Evolutionary conservation across 495 filamentous ascomycete genomes (phyloP), one percentile per base, ranked within the genome.

Genomic region (Opeltia flavorubescens): DNA sequence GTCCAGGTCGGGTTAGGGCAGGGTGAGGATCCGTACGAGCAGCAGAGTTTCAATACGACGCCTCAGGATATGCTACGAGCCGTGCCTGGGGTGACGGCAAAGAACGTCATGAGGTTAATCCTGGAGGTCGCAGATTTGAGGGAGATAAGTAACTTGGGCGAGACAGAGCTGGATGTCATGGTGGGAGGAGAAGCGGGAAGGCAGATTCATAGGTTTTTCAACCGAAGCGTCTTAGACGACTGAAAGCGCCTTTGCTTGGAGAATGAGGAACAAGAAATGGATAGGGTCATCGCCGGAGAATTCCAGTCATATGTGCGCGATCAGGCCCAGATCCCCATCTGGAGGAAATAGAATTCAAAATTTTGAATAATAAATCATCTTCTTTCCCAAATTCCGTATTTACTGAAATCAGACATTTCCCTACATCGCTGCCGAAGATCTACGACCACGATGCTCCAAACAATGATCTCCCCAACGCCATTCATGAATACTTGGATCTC

Each of bases 61-160:
- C 76, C 81, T 6, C 77, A 88, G 65, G 93, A 98, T 62, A 94
- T 98, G 85, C 61, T 98, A 47, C 68, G 83, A 8, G 71, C 75
- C 4, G 78, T 96, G 2, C 93, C 91, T 0, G 91, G 93, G 0
- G 75, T 96, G n/a, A 89, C 77, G 38, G 75, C 75, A 0, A 80
- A 84, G 59, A 86, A 83, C 47, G 64, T 89, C 18, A 73, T 74
- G 51, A 74, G 75, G 44, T 50, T 98, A 29, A 77, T 80, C 21
- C 51, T 84, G 8, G 76, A 87, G 57, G 76, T 81, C 46, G 81
- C 79, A 35, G 93, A 79, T 65, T 70, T 98, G 41, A 68, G 67
- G 29, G 87, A 89, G 51, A 69, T 96, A 51, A 87, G 86, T 15
- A 98, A 96, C 67, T 83, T 94, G 77, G 71, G 68, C 33, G 71